Conservation (phyloP, 371 early-diverging fungal genomes). For the Apophysomyces sp. region DNA sequence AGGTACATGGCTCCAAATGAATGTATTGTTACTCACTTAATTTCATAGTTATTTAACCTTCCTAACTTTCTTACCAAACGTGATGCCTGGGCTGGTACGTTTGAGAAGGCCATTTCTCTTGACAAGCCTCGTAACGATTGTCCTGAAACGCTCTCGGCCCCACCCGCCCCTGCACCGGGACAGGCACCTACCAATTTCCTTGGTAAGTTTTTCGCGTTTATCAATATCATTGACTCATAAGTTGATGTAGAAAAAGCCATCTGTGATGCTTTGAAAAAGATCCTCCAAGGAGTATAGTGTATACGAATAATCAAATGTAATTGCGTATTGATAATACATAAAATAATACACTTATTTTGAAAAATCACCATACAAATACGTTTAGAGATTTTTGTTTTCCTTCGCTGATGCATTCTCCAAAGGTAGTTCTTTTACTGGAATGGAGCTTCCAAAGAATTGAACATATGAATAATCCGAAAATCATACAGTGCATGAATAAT, state of each 20-base stretch:
- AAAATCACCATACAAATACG: too few species aligned
- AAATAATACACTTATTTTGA: too few species aligned
- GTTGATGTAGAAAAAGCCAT: constrained; percentile 8
- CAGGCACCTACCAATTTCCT: constrained; percentile 6
- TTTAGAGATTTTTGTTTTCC: too few species aligned
- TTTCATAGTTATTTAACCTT: constrained; percentile 22
- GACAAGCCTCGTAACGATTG: constrained; percentile 20
- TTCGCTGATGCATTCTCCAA: too few species aligned
- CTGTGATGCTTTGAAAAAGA: constrained; percentile 15
- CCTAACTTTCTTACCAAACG: constrained; percentile 23
- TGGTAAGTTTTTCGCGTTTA: constrained; percentile 7
- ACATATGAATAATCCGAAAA: too few species aligned
- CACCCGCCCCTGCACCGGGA: constrained; percentile 15
- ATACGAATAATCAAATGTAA: background rate
- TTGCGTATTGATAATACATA: background rate
- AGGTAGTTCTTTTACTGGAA: too few species aligned
- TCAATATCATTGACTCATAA: background rate
- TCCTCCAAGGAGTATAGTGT: constrained; percentile 15
- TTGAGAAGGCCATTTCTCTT: constrained; percentile 19
- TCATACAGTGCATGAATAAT: too few species aligned
- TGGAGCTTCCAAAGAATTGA: too few species aligned
- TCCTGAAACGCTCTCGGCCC: constrained; percentile 13
- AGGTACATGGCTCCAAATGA: constrained; percentile 5
- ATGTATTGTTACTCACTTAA: background rate
- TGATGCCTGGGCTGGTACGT: constrained; percentile 32